Evolutionary conservation across 2,329 filamentous ascomycete species (phyloP).

Genomic region (Claviceps sp.): DNA sequence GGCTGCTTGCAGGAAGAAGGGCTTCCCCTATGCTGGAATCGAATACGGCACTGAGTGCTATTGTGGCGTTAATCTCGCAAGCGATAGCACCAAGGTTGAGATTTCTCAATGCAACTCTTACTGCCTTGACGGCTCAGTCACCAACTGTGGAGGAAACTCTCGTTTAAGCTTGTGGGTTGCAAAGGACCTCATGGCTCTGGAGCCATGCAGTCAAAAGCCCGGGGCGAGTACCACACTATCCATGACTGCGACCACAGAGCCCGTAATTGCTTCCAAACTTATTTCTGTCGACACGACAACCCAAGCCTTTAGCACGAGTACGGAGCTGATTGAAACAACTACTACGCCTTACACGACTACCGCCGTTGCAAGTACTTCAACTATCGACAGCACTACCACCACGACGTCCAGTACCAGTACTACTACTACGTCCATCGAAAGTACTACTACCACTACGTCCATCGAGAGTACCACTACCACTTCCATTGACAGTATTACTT

Average conservation of each 20-base stretch:
- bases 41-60: constrained; percentile 33
- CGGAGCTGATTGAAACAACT: neutral
- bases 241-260: constrained; percentile 5
- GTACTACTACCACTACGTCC: no score
- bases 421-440: no score
- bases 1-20: constrained; percentile 26
- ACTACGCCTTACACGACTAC: neutral
- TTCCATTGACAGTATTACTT: no score
- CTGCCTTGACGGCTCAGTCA: constrained; percentile 33
- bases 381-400: no score
- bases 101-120: constrained; percentile 31
- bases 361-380: no score
- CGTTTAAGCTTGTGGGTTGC: constrained; percentile 34
- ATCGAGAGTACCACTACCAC: no score
- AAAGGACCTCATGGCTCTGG: constrained; percentile 32
- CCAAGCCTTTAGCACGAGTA: no score
- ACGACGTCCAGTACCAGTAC: no score
- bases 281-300: neutral
- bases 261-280: constrained; percentile 4
- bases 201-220: constrained; percentile 32
- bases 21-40: constrained; percentile 35
- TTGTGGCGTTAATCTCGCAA: constrained; percentile 40
- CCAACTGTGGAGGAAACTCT: constrained; percentile 30
- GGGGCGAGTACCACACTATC: constrained; percentile 15
- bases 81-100: constrained; percentile 24